Conservation (phyloP, 2,329 filamentous ascomycete species). For the Rhynchosporium secalis region DNA sequence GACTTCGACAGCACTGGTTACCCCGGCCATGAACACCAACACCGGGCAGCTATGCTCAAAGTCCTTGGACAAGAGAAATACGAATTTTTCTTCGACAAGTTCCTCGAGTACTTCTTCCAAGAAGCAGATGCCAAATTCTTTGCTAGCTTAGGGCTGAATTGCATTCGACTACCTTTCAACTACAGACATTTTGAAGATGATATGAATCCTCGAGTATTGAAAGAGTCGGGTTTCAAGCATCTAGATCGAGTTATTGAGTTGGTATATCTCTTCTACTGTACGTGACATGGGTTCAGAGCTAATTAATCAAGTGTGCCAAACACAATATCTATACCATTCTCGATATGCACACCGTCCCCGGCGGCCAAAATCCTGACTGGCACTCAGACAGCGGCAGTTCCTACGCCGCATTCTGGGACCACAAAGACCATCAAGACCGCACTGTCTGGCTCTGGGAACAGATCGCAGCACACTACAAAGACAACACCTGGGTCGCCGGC, state of each 20-base stretch:
- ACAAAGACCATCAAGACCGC: constrained; percentile 49
- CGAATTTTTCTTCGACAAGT: constrained; percentile 58
- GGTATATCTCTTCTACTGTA: constrained; percentile 14
- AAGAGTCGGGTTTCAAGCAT: constrained; percentile 49
- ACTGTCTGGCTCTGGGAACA: constrained; percentile 47
- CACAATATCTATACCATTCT: constrained; percentile 48
- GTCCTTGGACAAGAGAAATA: constrained; percentile 57
- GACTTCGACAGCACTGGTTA: constrained; percentile 50
- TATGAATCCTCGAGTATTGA: constrained; percentile 50
- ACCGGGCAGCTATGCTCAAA: constrained; percentile 53
- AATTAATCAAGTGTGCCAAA: constrained; percentile 39
- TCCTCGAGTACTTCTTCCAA: constrained; percentile 54
- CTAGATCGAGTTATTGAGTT: constrained; percentile 51
- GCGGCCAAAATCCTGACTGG: constrained; percentile 52
- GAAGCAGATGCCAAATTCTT: constrained; percentile 59
- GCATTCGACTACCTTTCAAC: constrained; percentile 60
- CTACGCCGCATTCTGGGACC: constrained; percentile 49
- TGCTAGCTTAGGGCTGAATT: constrained; percentile 56
- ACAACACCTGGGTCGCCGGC: constrained; percentile 42
- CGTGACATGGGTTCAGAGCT: neutral
- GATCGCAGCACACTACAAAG: constrained; percentile 45
- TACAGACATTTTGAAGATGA: constrained; percentile 58
- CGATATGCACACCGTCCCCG: constrained; percentile 48
- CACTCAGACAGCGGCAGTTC: constrained; percentile 45
- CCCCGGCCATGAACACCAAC: constrained; percentile 57